A percentile compares a stretch with the other conserved stretches of the same genome.
These are phyloP conservation scores for Bimuria novae-zelandiae DNA, from an alignment of 2,329 filamentous ascomycete species.

Conservation along the genomic window DNA sequence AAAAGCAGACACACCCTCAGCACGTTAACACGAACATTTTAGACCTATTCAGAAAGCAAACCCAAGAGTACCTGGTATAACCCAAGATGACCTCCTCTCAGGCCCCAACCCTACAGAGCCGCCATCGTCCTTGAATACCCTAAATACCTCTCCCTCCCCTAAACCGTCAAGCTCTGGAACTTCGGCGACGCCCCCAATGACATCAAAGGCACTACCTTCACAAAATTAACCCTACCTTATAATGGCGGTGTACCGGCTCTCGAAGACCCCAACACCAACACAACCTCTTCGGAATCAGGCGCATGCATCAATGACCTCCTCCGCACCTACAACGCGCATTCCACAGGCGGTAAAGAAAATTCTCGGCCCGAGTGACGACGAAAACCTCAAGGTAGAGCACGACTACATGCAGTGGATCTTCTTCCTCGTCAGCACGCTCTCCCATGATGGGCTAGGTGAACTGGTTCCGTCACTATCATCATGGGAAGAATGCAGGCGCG, in stretches of 20 bases:
- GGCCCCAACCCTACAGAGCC: conserved; percentile 22
- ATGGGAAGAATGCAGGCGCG: not conserved
- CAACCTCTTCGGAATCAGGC: conserved; percentile 49
- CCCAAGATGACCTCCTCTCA: conserved; percentile 8
- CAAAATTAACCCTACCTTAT: conserved; percentile 19
- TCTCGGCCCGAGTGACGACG: not conserved
- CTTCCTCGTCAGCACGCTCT: not conserved
- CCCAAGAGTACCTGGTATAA: no score
- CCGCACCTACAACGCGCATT: not conserved
- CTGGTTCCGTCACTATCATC: conserved; percentile 4
- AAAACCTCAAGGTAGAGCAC: not conserved
- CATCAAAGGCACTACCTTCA: conserved; percentile 18
- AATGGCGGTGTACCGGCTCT: conserved; percentile 37
- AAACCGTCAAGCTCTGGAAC: conserved; percentile 17
- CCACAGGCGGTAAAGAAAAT: not conserved
- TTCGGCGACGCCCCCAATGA: conserved; percentile 11
- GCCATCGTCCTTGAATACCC: conserved; percentile 28
- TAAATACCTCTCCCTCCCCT: conserved; percentile 40
- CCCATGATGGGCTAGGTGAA: conserved; percentile 6
- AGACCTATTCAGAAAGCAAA: no score
- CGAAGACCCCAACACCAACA: conserved; percentile 48
- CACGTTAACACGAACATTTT: no score
- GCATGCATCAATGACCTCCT: conserved; percentile 21
- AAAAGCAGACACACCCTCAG: not conserved
- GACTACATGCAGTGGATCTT: conserved; percentile 7